These are phyloP conservation scores for Tetrahymena elliotti DNA, from an alignment of 73 alveolate species.

Conservation along the genomic window DNA sequence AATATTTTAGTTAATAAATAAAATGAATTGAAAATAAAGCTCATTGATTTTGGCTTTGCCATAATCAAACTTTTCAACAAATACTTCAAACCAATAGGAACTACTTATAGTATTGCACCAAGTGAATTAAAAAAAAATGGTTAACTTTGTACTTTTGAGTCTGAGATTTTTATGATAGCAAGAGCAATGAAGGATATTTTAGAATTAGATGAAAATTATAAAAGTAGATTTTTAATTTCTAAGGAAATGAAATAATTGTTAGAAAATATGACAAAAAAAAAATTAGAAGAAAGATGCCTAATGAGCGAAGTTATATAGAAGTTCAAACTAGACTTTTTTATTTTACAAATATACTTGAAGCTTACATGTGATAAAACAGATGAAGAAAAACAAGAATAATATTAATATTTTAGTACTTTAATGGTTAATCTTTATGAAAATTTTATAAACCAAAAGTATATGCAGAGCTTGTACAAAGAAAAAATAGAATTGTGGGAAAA, in stretches of 20 bases:
- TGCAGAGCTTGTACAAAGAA: too few relatives aligned
- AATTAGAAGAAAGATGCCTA: background rate
- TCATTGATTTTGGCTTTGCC: background rate
- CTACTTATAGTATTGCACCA: background rate
- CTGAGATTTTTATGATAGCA: background rate
- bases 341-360: too few relatives aligned
- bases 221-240: background rate
- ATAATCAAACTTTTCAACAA: background rate
- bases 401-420: background rate
- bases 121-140: background rate
- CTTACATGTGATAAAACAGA: background rate
- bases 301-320: background rate
- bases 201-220: too few relatives aligned
- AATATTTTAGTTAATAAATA: background rate
- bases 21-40: background rate
- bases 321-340: background rate
- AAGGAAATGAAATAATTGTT: too few relatives aligned
- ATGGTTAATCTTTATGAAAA: too few relatives aligned
- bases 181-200: background rate
- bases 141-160: background rate
- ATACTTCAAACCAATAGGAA: background rate
- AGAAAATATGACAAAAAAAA: background rate
- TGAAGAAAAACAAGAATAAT: too few relatives aligned
- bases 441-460: too few relatives aligned
- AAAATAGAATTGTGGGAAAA: too few relatives aligned